Conservation (phyloP, 768 basidiomycete genomes). For the Podaxis carcinomalis region DNA sequence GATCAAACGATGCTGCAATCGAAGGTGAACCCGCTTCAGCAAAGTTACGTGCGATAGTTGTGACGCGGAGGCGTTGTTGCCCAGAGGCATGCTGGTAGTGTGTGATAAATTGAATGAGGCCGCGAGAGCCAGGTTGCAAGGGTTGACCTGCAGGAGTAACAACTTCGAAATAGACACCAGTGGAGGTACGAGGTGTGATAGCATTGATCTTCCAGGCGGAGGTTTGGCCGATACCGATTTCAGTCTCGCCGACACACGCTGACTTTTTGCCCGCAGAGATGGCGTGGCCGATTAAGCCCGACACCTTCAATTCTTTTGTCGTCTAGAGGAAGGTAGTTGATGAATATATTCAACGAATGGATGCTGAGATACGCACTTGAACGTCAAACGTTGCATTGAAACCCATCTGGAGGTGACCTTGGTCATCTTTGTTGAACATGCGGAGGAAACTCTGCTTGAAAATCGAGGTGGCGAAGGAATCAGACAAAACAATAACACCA, state of each 20-base stretch:
- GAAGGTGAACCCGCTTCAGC: conserved; percentile 95
- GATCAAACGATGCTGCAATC: conserved; percentile 93
- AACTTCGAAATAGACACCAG: conserved; percentile 96
- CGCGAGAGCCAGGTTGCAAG: conserved; percentile 82
- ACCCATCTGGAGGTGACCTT: conserved; percentile 92
- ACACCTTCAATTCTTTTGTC: conserved; percentile 97
- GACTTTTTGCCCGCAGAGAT: conserved; percentile 98
- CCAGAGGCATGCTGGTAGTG: conserved; percentile 98
- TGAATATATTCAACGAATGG: not conserved
- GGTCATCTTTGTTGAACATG: conserved; percentile 87
- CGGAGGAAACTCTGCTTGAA: conserved; percentile 98
- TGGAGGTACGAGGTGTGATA: conserved; percentile 81
- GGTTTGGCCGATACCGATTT: conserved; percentile 98
- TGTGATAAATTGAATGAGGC: conserved; percentile 96
- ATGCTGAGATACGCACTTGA: conserved; percentile 47
- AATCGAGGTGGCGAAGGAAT: conserved; percentile 95
- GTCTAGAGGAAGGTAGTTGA: conserved; percentile 47
- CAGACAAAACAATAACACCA: conserved; percentile 92
- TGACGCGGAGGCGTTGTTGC: conserved; percentile 94
- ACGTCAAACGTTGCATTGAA: conserved; percentile 99
- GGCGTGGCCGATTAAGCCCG: conserved; percentile 95
- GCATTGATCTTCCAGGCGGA: conserved; percentile 98
- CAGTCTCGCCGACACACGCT: conserved; percentile 94
- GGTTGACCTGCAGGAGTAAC: conserved; percentile 96
- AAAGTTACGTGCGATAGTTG: conserved; percentile 95